These are phyloP conservation scores for Vanrija pseudolonga DNA, from an alignment of 1,284 basidiomycete genomes.

Conservation along the genomic window DNA sequence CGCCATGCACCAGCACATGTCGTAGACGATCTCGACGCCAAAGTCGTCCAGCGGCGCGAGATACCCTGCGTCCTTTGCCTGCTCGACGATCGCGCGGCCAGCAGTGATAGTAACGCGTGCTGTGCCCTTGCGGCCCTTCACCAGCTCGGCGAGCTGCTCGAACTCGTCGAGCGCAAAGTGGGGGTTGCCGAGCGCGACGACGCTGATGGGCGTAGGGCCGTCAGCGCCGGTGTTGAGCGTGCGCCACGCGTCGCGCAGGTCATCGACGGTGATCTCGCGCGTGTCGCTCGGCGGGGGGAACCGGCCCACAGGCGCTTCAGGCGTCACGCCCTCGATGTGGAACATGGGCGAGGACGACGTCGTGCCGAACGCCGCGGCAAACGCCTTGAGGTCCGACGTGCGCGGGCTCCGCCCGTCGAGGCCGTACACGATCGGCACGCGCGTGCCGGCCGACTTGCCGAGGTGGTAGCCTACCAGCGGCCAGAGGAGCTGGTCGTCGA, in stretches of 20 bases:
- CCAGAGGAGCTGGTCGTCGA: background rate
- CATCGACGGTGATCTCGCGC: background rate
- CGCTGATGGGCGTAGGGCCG: constrained; percentile 1
- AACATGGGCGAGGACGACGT: constrained; percentile 10
- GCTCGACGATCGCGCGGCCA: background rate
- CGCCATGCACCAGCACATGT: constrained; percentile 15
- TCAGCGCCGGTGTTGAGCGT: constrained; percentile 3
- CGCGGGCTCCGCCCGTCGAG: constrained; percentile 2
- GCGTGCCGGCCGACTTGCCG: background rate
- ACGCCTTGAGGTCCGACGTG: constrained; percentile 9
- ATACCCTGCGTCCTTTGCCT: constrained; percentile 3
- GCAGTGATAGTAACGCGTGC: constrained; percentile 3
- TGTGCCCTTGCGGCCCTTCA: background rate
- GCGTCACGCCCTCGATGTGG: constrained; percentile 11
- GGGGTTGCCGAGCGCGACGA: constrained; percentile 13
- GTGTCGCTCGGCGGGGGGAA: background rate
- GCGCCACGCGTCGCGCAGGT: constrained; percentile 1
- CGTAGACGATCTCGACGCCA: constrained; percentile 5
- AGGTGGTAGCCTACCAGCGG: constrained; percentile 9
- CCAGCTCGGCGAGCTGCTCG: constrained; percentile 2
- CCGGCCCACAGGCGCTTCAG: constrained; percentile 1
- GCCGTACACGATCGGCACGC: constrained; percentile 2
- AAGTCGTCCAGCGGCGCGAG: background rate
- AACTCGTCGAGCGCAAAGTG: constrained; percentile 12
- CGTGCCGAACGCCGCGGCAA: constrained; percentile 11